Conservation (phyloP, 768 basidiomycete genomes). For the Podaxis carcinomalis region DNA sequence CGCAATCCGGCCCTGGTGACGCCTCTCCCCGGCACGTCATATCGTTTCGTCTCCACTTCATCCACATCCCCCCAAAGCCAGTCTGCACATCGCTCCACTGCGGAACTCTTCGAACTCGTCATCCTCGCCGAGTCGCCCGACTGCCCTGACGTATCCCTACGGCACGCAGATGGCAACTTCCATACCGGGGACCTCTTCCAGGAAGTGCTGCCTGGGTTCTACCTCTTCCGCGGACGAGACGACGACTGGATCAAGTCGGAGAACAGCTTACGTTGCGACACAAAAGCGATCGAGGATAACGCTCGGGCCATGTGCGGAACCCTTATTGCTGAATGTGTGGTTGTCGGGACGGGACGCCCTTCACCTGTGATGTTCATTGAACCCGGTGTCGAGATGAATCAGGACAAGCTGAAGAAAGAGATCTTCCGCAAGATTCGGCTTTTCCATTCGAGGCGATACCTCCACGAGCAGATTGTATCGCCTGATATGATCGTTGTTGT, state of each 20-base stretch:
- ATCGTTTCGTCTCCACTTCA: slow-evolving; percentile 58
- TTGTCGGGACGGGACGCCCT: slow-evolving; percentile 72
- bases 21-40: slow-evolving; percentile 58
- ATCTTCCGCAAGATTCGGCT: slow-evolving; percentile 69
- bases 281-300: slow-evolving; percentile 79
- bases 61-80: slow-evolving; percentile 30
- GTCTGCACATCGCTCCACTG: slow-evolving; percentile 49
- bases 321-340: slow-evolving; percentile 69
- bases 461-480: slow-evolving; percentile 73
- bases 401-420: slow-evolving; percentile 59
- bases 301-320: slow-evolving; percentile 58
- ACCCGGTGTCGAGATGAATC: slow-evolving; percentile 47
- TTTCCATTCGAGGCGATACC: slow-evolving; percentile 71
- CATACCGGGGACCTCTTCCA: slow-evolving; percentile 83
- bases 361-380: slow-evolving; percentile 77
- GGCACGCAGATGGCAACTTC: slow-evolving; percentile 63
- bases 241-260: slow-evolving; percentile 88
- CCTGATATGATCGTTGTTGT: slow-evolving; percentile 67
- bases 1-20: slow-evolving; percentile 48
- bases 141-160: slow-evolving; percentile 58
- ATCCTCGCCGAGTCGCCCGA: slow-evolving; percentile 65
- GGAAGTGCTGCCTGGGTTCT: slow-evolving; percentile 52
- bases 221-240: slow-evolving; percentile 65
- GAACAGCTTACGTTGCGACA: slow-evolving; percentile 74
- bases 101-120: slow-evolving; percentile 61